Evolutionary conservation across 352 stramenopile genomes (phyloP).

Genomic region (Phytophthora litchii): DNA sequence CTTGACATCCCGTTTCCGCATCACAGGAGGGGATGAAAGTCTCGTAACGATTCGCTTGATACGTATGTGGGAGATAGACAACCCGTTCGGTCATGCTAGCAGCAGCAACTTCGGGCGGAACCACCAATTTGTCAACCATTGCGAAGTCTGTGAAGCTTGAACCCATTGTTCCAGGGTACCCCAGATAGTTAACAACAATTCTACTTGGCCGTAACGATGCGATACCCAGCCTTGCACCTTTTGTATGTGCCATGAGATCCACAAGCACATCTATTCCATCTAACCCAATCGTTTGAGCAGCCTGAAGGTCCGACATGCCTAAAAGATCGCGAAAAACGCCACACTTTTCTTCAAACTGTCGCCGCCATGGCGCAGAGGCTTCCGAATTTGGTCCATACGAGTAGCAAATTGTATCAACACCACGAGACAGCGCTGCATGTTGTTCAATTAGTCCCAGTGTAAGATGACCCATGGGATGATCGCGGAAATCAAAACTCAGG

Average conservation of each 20-base stretch:
- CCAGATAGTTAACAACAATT: slow-evolving; percentile 90
- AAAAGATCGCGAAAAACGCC: slow-evolving; percentile 73
- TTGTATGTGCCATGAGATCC: slow-evolving; percentile 93
- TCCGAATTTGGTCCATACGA: slow-evolving; percentile 85
- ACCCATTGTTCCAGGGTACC: slow-evolving; percentile 90
- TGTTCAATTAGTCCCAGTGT: slow-evolving; percentile 83
- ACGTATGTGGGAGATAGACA: slow-evolving; percentile 90
- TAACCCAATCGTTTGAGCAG: slow-evolving; percentile 52
- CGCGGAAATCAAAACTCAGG: slow-evolving; percentile 90
- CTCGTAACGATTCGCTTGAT: slow-evolving; percentile 92
- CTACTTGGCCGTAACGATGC: slow-evolving; percentile 57
- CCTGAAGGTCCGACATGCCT: slow-evolving; percentile 51
- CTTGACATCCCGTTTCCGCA: slow-evolving; percentile 21
- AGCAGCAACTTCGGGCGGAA: slow-evolving; percentile 57
- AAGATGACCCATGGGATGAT: slow-evolving; percentile 94
- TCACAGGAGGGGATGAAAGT: slow-evolving; percentile 39
- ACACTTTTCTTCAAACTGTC: slow-evolving; percentile 54
- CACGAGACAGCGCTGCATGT: slow-evolving; percentile 48
- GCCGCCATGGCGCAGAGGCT: slow-evolving; percentile 56
- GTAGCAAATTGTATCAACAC: slow-evolving; percentile 67
- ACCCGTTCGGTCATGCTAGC: slow-evolving; percentile 78
- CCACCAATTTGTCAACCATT: slow-evolving; percentile 72
- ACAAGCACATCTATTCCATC: slow-evolving; percentile 86
- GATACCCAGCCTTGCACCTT: slow-evolving; percentile 73
- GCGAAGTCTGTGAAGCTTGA: slow-evolving; percentile 75